phyloP scores from a whole-genome alignment of 768 basidiomycete species.

The Trametes villosa region DNA sequence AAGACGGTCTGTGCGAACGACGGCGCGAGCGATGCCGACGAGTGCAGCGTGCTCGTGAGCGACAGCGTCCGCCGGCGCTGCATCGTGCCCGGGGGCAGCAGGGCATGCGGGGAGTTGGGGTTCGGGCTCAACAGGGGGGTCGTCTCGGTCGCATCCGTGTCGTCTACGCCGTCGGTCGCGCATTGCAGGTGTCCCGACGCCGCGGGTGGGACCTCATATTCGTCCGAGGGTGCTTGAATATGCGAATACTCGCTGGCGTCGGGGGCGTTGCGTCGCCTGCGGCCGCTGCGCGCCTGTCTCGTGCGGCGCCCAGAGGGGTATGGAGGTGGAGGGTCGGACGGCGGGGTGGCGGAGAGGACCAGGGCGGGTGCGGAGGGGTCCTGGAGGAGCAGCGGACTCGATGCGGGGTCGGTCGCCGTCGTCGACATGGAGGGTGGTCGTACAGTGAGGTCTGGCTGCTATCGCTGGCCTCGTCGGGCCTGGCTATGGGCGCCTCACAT shows the following conservation, averaged over 20 bases:
- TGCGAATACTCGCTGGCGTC: constrained; percentile 34
- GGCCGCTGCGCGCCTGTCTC: constrained; percentile 37
- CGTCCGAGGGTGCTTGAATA: constrained; percentile 32
- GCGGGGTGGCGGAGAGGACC: constrained; percentile 25
- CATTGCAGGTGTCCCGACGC: constrained; percentile 28
- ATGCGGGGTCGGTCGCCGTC: constrained; percentile 4
- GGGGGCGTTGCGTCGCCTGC: constrained; percentile 37
- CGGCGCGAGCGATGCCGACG: constrained; percentile 55
- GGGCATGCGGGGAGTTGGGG: constrained; percentile 24
- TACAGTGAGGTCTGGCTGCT: background rate
- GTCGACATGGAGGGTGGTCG: constrained; percentile 21
- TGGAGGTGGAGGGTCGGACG: constrained; percentile 69
- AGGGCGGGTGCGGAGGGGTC: constrained; percentile 17
- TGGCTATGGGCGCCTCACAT: constrained; percentile 1
- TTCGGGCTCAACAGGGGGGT: constrained; percentile 49
- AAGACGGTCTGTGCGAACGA: constrained; percentile 71
- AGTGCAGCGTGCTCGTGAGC: constrained; percentile 53
- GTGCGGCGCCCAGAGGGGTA: constrained; percentile 60
- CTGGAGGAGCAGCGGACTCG: constrained; percentile 11
- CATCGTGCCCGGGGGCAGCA: constrained; percentile 22
- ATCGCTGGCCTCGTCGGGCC: constrained; percentile 12
- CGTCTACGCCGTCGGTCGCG: constrained; percentile 15
- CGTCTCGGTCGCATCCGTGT: constrained; percentile 46
- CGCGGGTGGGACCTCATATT: constrained; percentile 22
- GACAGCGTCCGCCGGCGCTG: constrained; percentile 60